These are phyloP conservation scores for Rhizomucor miehei DNA, from an alignment of 371 early-diverging fungal genomes.

Conservation along the genomic window DNA sequence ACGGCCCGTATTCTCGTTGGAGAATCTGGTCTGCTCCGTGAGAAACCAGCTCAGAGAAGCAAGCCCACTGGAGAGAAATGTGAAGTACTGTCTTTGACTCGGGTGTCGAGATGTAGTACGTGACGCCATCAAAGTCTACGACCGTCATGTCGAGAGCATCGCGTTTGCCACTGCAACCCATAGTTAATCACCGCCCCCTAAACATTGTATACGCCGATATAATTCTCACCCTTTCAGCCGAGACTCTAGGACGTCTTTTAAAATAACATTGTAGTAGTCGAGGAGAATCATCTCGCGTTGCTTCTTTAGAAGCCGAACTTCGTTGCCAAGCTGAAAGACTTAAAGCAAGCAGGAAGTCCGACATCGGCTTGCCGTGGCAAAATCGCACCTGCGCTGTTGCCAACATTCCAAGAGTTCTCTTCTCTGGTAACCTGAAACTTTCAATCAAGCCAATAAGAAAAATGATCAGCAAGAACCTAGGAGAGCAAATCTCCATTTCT, in stretches of 20 bases:
- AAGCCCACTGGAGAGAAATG: conserved; percentile 83
- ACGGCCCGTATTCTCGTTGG: conserved; percentile 76
- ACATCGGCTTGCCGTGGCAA: too few relatives aligned
- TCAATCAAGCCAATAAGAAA: too few relatives aligned
- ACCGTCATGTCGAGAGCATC: conserved; percentile 80
- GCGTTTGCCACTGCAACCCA: conserved; percentile 65
- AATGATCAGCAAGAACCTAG: too few relatives aligned
- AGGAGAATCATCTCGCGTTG: conserved; percentile 56
- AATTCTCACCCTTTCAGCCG: conserved; percentile 55
- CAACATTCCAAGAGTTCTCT: too few relatives aligned
- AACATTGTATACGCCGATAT: background rate
- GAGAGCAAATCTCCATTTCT: too few relatives aligned
- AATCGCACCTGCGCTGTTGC: too few relatives aligned
- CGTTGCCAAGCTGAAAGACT: too few relatives aligned
- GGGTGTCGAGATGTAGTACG: conserved; percentile 80
- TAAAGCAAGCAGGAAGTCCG: too few relatives aligned
- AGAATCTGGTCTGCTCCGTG: conserved; percentile 85
- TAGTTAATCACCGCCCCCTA: background rate
- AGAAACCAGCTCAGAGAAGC: conserved; percentile 71
- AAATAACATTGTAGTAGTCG: conserved; percentile 68
- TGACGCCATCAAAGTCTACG: conserved; percentile 95
- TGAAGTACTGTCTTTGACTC: conserved; percentile 66
- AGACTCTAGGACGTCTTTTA: conserved; percentile 57
- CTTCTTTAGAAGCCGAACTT: background rate
- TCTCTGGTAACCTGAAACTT: too few relatives aligned